Evolutionary conservation across 176 grass and related monocot species (phyloP), one percentile per base, ranked within the genome.

Genomic region (Bromus sterilis): DNA sequence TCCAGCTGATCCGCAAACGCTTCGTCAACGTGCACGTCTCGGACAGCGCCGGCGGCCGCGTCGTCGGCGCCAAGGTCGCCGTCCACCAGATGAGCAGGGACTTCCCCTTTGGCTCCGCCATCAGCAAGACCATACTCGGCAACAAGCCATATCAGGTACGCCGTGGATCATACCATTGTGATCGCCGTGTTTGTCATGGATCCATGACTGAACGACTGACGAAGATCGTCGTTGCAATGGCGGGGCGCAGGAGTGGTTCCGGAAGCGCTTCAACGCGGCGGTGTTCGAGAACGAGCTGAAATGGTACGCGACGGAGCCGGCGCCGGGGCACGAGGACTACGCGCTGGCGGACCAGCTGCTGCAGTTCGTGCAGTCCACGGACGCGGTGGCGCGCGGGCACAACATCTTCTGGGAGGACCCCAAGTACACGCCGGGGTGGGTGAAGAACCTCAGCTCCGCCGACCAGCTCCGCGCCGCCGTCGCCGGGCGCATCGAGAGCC

Each of bases 341-440:
- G 29, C 67, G 3, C 37, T 78, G 4, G 86, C 92, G 0, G 95
- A 98, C 59, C 39, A 78, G 78, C 87, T 98, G 65, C 70, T 94
- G 7, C 88, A 73, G 69, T 88, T 94, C 53, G 89, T 98, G 80
- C 81, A 49, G 64, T 80, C 81, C 0, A 79, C 76, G 81, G 87
- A 93, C 26, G 91, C 89, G 21, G 56, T 79, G 62, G 90, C 81
- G 29, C 89, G 95, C 23, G 95, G 95, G 23, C 95, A 97, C 82
- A 97, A 97, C 85, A 97, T 97, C 82, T 98, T 98, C 78, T 98
- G 92, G 95, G 95, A 94, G 67, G 88, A 98, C 76, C 95, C 92
- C 15, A 78, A 23, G 41, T 90, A 85, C 80, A 94, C 95, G 0
- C 95, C 95, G 0, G 49, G 39, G 26, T 98, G 95, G 95, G 87